A percentile compares a stretch with the other conserved stretches of the same genome.
Evolutionary conservation across 2,329 filamentous ascomycete species (phyloP).

Genomic region (Penicillium sp.): DNA sequence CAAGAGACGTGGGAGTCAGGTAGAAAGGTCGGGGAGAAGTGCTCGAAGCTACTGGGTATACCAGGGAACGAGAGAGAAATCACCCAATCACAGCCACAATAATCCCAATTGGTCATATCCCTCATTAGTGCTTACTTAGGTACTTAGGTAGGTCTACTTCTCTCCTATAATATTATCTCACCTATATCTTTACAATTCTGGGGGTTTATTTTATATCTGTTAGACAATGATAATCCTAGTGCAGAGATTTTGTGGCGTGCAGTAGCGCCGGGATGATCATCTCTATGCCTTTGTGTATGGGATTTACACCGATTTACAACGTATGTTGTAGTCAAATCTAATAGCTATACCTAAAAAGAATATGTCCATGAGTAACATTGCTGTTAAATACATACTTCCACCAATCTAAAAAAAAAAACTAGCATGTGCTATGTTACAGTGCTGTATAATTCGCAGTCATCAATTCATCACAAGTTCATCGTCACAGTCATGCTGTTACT

Average conservation of each 20-base stretch:
- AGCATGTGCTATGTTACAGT: conserved; percentile 1
- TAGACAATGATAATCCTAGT: not conserved
- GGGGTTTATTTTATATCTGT: no score
- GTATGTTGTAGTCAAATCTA: not conserved
- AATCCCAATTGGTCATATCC: conserved; percentile 18
- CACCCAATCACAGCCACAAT: conserved; percentile 14
- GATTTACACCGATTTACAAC: not conserved
- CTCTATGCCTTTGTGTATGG: conserved; percentile 4
- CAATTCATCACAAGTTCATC: conserved; percentile 40
- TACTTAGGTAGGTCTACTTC: no score
- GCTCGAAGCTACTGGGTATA: conserved; percentile 20
- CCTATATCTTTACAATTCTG: not conserved
- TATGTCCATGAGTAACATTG: not conserved
- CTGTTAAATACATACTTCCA: not conserved
- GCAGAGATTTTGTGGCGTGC: conserved; percentile 12
- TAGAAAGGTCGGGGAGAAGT: conserved; percentile 6
- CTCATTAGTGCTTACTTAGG: not conserved
- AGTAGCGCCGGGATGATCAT: conserved; percentile 11
- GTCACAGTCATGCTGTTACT: conserved; percentile 88
- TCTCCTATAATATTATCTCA: not conserved
- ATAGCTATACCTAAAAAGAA: not conserved
- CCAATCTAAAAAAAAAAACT: not conserved
- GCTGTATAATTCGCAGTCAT: conserved; percentile 9
- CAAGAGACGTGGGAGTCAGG: not conserved
- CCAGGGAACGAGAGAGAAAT: conserved; percentile 10